Evolutionary conservation across 1,284 basidiomycete species (phyloP), one percentile per base, ranked within the genome.

Genomic region (Boletus sp.): DNA sequence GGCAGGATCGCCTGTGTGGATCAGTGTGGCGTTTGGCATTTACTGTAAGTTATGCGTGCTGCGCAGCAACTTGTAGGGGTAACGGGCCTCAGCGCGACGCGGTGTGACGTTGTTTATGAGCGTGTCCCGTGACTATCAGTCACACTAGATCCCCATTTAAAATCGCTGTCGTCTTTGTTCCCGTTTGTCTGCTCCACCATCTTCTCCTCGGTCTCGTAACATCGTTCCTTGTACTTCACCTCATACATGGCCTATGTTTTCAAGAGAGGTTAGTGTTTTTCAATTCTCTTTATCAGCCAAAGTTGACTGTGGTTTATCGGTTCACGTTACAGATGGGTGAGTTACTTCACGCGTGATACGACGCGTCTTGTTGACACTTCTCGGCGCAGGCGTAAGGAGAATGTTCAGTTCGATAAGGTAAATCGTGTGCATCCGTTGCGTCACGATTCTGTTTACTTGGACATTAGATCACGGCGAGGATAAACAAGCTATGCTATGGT

Each of bases 401-500:
- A 80, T 62, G 86, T 93, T 44, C 85, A 89, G 63, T 92, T 93
- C 59, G 90, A 92, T 62, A 92, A 93, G 75, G 87, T 83, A 59
- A 52, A 72, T 59, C 53, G 59, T 37, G 32, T 44, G 20, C 47
- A 13, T 41, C 8, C 13, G 2, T 34, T 29, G 26, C 1, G 12
- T 17, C 40, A 54, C 33, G 25, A 27, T 37, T 33, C 46, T 53
- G 54, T 57, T 56, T 32, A 54, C 58, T 45, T 54, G 38, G 44
- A 46, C 12, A 16, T 55, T 37, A 91, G 88, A 94, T 94, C 67
- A 93, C 91, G 5, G 84, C 90, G 27, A 77, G 94, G 60, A 89
- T 99, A 65, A 84, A 86, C 68, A 99, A 99, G 75, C 84, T 99
- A 19, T 96, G 94, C 63, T 99, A 98, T 67, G 95, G 95, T 54